Base-by-base conservation (phyloP, 1,139 yeast species). In the Magnusiomyces magnusii region DNA sequence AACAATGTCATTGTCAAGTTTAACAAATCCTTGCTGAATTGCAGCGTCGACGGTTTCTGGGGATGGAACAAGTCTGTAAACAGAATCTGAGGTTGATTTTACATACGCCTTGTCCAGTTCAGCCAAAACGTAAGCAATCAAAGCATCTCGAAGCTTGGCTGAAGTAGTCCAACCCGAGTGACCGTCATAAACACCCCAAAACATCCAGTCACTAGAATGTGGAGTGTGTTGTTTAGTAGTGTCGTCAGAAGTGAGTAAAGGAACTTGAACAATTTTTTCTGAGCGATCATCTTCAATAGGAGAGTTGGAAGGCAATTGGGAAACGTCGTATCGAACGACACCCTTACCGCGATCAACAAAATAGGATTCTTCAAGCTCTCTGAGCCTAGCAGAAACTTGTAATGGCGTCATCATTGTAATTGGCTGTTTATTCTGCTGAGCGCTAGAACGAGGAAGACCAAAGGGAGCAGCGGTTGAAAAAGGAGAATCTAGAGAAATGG, bases 111-210 rank as follows among this genome's bases (percentile, higher is more conserved):
- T 78, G 55, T 89, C 88, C 59, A 93, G 77, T 67, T 91, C 96
- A 36, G 80, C 78, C n/a, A 91, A 81, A 19, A 93, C 95, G 65
- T 80, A 82, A 59, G 83, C 82, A 39, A 93, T 84, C 66, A 93
- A 78, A 64, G 85, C 85, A 64, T 89, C 95, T 61, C 96, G 80
- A 62, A 93, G 79, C 70, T 86, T 88, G 41, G 90, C 82, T 61
- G 95, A 85, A 1, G 99, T 95, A 61, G 89, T 88, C 85, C 96
- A 91, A 23, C 99, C 99, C 2, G 96, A 91, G 72, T 93, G 99
- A 15, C 99, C 99, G 73, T 93, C 99, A 71, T 86, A 93, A 0
- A 95, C 83, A 1, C 98, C 97, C 80, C 95, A 95, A 69, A 93
- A 90, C 82, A 88, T 87, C 88, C 97, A 87, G 71, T 92, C 97